Evolutionary conservation across 2,329 filamentous ascomycete genomes (phyloP), one percentile per base, ranked within the genome.

Genomic region (Diplodia corticola): DNA sequence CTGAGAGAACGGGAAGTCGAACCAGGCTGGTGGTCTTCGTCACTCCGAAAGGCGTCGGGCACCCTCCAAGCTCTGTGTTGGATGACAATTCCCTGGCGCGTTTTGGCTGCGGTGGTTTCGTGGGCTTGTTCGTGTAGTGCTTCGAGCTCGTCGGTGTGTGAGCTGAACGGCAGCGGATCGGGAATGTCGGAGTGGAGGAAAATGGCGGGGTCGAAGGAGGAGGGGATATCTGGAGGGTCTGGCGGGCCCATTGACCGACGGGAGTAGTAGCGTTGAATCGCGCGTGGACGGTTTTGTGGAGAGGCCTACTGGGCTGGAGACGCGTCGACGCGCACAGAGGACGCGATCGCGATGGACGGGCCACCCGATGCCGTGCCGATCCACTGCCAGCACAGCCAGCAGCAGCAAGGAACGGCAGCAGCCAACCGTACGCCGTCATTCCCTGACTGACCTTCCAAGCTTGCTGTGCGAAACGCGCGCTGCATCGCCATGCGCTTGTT

Each of bases 221-320:
- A 79, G 3, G 80, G 78, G 6, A 54, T 15, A 5, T 66, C 64
- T 46, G 22, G 26, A 6, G 30, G 63, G 24, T 65, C 63, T 28
- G 63, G 48, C 26, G 20, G 53, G 53, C 28, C 40, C 63, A 65
- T 65, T 65, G 63, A 40, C 80, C 74, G 86, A 86, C 1, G 40
- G 17, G n/a, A 44, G 82, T 82, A 44, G 82, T 82, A 61, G 80
- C 85, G 10, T 83, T 86, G 3, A 84, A 84, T 69, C 85, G 83
- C 44, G 86, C 81, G 10, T 81, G 80, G 69, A 84, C 82, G 67
- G 85, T 80, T 69, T 83, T 82, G 61, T 81, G 78, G 70, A 85
- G 83, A 44, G 22, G n/a, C n/a, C n/a, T 24, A 20, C 30, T 9
- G 10, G 3, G 26, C n/a, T 40, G 26, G 46, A 53, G 35, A 49